Conservation (phyloP, 805 yeast species). For the Komagataella mondaviorum region DNA sequence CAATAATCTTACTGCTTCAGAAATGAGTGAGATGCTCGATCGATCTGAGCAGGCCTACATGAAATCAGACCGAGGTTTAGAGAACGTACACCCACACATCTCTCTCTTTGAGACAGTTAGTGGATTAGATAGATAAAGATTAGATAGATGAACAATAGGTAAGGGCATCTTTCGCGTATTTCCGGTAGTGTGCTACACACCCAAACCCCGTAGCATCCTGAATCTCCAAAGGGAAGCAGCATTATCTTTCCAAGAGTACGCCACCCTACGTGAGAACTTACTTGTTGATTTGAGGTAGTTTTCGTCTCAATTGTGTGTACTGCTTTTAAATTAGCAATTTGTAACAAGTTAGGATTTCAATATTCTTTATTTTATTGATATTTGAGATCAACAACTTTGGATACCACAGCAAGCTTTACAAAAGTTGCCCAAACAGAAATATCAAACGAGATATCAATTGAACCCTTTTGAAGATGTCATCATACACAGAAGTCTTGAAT, state of each 20-base stretch:
- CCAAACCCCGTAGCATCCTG: background rate
- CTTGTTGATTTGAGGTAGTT: background rate
- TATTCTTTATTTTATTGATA: background rate
- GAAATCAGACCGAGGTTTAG: constrained; percentile 5
- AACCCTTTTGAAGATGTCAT: background rate
- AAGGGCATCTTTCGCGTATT: background rate
- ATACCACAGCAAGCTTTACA: background rate
- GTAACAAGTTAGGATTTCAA: background rate
- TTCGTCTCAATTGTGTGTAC: background rate
- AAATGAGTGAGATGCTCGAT: constrained; percentile 35
- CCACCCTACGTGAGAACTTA: background rate
- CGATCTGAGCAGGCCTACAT: constrained; percentile 30
- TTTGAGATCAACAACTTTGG: background rate
- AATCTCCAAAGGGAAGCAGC: background rate
- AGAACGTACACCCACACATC: constrained; percentile 11
- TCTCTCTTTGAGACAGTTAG: constrained; percentile 22
- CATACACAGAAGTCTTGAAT: constrained; percentile 10
- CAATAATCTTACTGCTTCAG: constrained; percentile 22
- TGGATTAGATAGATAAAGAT: constrained; percentile 10
- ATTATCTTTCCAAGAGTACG: background rate
- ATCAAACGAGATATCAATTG: background rate
- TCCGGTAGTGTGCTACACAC: background rate
- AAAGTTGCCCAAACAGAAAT: background rate
- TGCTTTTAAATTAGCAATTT: background rate
- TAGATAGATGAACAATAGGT: background rate